These are phyloP conservation scores for Yarrowia sp. DNA, from an alignment of 805 yeast species.

Conservation along the genomic window DNA sequence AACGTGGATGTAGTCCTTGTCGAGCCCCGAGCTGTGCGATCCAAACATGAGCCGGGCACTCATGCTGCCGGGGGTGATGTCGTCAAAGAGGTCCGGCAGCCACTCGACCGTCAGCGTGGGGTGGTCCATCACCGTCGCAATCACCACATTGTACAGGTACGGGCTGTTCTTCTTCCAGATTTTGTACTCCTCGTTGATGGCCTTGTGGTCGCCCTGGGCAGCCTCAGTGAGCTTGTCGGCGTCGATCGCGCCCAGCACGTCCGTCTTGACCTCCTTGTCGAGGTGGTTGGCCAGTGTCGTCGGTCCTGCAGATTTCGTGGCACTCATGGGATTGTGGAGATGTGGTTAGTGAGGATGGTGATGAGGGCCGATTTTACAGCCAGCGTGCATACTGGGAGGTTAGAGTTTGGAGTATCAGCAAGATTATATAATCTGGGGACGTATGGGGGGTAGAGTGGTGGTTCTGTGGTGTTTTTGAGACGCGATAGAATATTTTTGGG, in stretches of 20 bases:
- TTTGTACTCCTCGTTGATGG: slow-evolving; percentile 41
- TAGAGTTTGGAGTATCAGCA: slow-evolving; percentile 4
- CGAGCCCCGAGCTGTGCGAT: slow-evolving; percentile 59
- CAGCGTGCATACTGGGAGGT: slow-evolving; percentile 1
- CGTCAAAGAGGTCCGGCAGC: slow-evolving; percentile 52
- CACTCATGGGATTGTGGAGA: not conserved
- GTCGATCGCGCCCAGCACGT: slow-evolving; percentile 22
- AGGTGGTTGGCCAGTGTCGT: slow-evolving; percentile 23
- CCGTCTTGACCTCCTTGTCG: slow-evolving; percentile 26
- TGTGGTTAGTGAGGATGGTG: not conserved
- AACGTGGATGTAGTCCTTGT: slow-evolving; percentile 47
- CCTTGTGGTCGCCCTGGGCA: slow-evolving; percentile 15
- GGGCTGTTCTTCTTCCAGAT: slow-evolving; percentile 64
- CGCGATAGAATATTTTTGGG: too few relatives aligned
- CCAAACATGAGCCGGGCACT: slow-evolving; percentile 57
- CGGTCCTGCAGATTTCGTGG: slow-evolving; percentile 15
- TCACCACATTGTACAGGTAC: slow-evolving; percentile 52
- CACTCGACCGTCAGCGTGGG: slow-evolving; percentile 62
- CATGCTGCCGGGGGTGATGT: slow-evolving; percentile 30
- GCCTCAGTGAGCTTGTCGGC: slow-evolving; percentile 12
- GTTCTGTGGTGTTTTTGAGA: too few relatives aligned
- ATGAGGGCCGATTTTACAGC: slow-evolving; percentile 17
- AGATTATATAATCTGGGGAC: too few relatives aligned
- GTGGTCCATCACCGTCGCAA: slow-evolving; percentile 58
- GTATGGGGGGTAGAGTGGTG: too few relatives aligned